Evolutionary conservation across 2,329 filamentous ascomycete species (phyloP).

Genomic region (Colletotrichum somersetense): DNA sequence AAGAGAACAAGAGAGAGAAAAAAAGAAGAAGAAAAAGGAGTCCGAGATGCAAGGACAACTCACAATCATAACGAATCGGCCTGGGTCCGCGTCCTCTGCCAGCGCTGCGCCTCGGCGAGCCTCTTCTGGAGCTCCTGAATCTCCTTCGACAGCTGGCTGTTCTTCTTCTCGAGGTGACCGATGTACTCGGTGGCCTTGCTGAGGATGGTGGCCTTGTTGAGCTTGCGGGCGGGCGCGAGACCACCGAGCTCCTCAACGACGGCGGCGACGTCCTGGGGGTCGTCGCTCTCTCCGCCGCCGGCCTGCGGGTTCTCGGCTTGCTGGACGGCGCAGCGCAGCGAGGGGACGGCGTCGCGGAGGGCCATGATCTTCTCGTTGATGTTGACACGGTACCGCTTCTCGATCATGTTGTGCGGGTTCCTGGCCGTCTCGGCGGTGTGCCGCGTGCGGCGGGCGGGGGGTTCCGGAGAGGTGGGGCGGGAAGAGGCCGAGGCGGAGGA

Average conservation of each 20-base stretch:
- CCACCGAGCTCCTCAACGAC: slow-evolving; percentile 48
- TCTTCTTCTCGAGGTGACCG: slow-evolving; percentile 52
- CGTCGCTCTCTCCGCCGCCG: slow-evolving; percentile 46
- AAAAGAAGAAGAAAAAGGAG: no score
- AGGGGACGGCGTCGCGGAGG: slow-evolving; percentile 76
- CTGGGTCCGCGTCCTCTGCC: slow-evolving; percentile 35
- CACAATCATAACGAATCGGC: slow-evolving; percentile 23
- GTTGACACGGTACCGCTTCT: slow-evolving; percentile 87
- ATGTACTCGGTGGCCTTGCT: slow-evolving; percentile 57
- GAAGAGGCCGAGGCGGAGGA: slow-evolving; percentile 49
- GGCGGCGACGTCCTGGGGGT: slow-evolving; percentile 44
- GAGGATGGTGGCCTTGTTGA: slow-evolving; percentile 59
- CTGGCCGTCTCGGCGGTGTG: slow-evolving; percentile 67
- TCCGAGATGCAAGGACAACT: background rate
- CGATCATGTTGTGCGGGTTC: slow-evolving; percentile 87
- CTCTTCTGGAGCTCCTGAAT: slow-evolving; percentile 50
- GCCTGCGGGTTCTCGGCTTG: slow-evolving; percentile 46
- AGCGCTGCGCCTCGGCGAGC: slow-evolving; percentile 36
- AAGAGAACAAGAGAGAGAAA: no score
- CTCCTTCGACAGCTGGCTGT: slow-evolving; percentile 49
- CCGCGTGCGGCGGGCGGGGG: slow-evolving; percentile 48
- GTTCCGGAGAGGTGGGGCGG: slow-evolving; percentile 57
- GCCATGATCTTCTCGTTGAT: slow-evolving; percentile 87
- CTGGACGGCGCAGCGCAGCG: slow-evolving; percentile 55
- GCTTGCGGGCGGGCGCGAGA: slow-evolving; percentile 53